A percentile compares a stretch with the other conserved stretches of the same genome.
Evolutionary conservation across 306 rosid genomes (phyloP).

Genomic region (Canavalia ensiformis): DNA sequence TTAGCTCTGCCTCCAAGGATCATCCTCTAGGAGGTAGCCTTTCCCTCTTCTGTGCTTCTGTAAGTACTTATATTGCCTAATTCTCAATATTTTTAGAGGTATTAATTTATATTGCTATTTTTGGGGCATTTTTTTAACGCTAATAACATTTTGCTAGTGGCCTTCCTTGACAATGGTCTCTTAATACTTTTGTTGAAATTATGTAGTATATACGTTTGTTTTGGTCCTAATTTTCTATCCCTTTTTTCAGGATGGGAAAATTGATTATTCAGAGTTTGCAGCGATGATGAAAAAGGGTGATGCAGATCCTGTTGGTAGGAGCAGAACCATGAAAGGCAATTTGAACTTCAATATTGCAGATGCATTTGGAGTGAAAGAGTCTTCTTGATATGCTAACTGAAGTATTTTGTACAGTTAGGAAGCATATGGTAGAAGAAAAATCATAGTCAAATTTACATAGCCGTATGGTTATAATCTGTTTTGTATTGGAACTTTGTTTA

Average conservation of each 20-base stretch:
- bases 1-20: background rate
- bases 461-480: conserved; percentile 35
- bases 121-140: background rate
- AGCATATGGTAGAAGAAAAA: conserved; percentile 45
- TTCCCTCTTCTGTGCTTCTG: background rate
- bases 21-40: background rate
- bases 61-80: background rate
- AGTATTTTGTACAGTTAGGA: conserved; percentile 54
- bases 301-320: conserved; percentile 59
- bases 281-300: conserved; percentile 92
- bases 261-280: conserved; percentile 85
- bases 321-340: conserved; percentile 74
- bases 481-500: conserved; percentile 31
- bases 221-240: background rate
- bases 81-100: background rate
- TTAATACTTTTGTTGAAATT: background rate
- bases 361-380: conserved; percentile 69
- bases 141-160: background rate
- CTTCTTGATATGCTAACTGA: conserved; percentile 56
- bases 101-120: too few relatives aligned
- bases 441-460: conserved; percentile 33
- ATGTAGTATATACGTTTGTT: background rate
- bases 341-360: conserved; percentile 81
- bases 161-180: too few relatives aligned
- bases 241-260: conserved; percentile 79